These are phyloP conservation scores for Eimeria tenella DNA, from an alignment of 169 alveolate species.

Conservation along the genomic window DNA sequence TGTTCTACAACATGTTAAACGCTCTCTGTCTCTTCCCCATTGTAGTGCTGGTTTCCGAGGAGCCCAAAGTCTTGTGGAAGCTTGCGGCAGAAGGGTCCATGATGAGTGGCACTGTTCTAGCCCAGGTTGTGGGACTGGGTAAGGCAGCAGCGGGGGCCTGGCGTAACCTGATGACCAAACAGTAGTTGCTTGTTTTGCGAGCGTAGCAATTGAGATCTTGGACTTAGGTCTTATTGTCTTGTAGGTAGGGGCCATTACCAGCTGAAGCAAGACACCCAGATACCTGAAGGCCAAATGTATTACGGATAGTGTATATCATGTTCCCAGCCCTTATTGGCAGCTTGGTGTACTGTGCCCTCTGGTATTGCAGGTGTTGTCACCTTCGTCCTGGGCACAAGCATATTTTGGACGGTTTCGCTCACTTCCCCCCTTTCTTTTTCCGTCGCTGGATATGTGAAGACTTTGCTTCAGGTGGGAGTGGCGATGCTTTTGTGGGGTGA, in stretches of 20 bases:
- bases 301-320: not conserved
- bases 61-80: constrained; percentile 7
- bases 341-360: not conserved
- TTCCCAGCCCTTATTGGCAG: not conserved
- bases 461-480: constrained; percentile 83
- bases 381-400: not conserved
- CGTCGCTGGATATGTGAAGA: constrained; percentile 82
- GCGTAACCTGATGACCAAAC: too few relatives aligned
- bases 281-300: too few relatives aligned
- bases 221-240: too few relatives aligned
- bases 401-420: constrained; percentile 38
- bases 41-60: constrained; percentile 26
- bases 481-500: constrained; percentile 82
- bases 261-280: too few relatives aligned
- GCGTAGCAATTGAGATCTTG: too few relatives aligned
- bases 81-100: constrained; percentile 4
- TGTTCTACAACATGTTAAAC: constrained; percentile 67
- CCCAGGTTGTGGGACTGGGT: constrained; percentile 18
- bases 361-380: constrained; percentile 21
- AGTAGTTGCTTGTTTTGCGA: too few relatives aligned
- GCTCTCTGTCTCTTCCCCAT: constrained; percentile 44
- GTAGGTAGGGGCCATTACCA: too few relatives aligned
- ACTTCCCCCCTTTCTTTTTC: constrained; percentile 82
- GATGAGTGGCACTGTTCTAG: not conserved
- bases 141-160: not conserved